A percentile compares a stretch with the other conserved stretches of the same genome.
Conservation (phyloP, 306 rosid species). For the Quercus alba region DNA sequence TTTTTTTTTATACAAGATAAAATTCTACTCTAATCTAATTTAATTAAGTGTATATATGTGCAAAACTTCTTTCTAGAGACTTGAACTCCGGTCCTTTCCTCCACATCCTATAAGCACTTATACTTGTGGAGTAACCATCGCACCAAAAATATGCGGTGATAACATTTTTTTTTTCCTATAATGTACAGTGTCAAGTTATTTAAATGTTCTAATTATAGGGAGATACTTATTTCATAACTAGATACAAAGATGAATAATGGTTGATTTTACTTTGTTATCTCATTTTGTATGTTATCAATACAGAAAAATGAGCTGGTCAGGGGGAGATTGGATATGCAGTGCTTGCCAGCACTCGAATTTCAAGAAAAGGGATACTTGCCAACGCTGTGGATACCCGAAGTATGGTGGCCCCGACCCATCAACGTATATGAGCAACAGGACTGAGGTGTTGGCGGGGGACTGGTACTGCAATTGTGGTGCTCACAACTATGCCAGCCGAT, state of each 20-base stretch:
- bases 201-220: no score
- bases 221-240: no score
- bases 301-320: slow-evolving; percentile 85
- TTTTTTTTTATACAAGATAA: no score
- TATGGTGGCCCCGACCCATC: slow-evolving; percentile 87
- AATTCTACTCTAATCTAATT: no score
- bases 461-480: slow-evolving; percentile 94
- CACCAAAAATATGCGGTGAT: accelerated
- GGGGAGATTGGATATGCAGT: slow-evolving; percentile 96
- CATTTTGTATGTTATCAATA: neutral
- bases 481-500: slow-evolving; percentile 92
- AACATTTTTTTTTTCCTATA: no score
- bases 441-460: slow-evolving; percentile 89
- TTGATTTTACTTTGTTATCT: slow-evolving; percentile 9
- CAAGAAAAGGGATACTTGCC: slow-evolving; percentile 85
- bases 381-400: slow-evolving; percentile 80
- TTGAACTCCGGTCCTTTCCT: accelerated
- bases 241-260: slow-evolving; percentile 12
- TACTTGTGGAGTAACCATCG: accelerated
- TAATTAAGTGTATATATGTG: no score
- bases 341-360: slow-evolving; percentile 89
- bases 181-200: no score
- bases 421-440: slow-evolving; percentile 52
- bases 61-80: no score
- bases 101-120: no score